Percentiles rank a stretch among this genome's conserved stretches.
Conservation (phyloP, 768 basidiomycete genomes). For the Suillus brevipes region DNA sequence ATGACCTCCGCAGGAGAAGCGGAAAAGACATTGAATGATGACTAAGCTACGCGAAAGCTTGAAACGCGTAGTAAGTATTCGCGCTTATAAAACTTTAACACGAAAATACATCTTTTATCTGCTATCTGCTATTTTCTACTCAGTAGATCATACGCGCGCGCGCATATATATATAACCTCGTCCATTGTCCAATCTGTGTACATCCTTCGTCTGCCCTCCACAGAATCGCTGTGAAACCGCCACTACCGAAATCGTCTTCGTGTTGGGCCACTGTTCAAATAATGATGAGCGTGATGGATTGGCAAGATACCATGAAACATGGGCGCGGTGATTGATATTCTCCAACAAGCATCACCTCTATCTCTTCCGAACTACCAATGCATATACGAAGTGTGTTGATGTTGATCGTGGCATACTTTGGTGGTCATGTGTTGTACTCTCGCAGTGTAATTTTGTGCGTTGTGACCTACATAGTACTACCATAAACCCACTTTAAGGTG, state of each 20-base stretch:
- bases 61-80: no score
- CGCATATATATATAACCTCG: neutral
- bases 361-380: neutral
- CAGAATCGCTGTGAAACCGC: neutral
- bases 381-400: neutral
- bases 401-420: neutral
- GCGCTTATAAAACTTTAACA: no score
- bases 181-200: neutral
- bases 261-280: neutral
- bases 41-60: constrained; percentile 5
- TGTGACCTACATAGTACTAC: neutral
- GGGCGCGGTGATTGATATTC: neutral
- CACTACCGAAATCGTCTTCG: neutral
- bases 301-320: neutral
- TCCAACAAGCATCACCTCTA: neutral
- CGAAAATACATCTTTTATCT: neutral
- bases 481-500: neutral
- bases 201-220: neutral
- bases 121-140: neutral
- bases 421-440: neutral
- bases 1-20: constrained; percentile 17
- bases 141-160: neutral
- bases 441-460: neutral
- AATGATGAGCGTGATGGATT: neutral
- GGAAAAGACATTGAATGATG: constrained; percentile 12